Base-by-base conservation (phyloP, 2,329 filamentous ascomycete genomes). In the Aspergillus ibericus region DNA sequence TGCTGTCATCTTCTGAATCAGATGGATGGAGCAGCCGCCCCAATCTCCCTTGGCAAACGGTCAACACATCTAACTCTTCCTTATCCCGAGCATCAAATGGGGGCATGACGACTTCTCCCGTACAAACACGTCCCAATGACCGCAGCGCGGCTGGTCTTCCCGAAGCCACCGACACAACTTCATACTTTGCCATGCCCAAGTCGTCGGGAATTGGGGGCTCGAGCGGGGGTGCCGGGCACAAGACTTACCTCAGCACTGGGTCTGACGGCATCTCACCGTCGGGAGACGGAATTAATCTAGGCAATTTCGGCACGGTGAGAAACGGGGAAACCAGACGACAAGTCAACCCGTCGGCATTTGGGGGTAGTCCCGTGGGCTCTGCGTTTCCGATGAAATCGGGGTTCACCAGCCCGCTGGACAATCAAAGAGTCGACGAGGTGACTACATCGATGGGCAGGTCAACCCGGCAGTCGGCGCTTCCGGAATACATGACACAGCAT, bases 1-100 rank as follows among this genome's bases (percentile, higher is more conserved):
- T 92, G 38, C 81, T 90, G 59, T 82, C 85, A 46, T 85, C 86
- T 42, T 90, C 89, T 9, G 88, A 91, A 68, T 84, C 85, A 16
- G 88, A 90, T 65, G 79, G 81, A 48, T 90, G 88, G 86, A 73
- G 68, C 59, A 75, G 74, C 53, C 78, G 79, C 47, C 76, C 80
- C 53, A 80, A 77, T 62, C 77, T 81, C 36, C 82, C 84, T 15
- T 92, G 89, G 89, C 83, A 82, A 62, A 75, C 77, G 6, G 67
- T 79, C 22, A 83, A 85, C 47, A 75, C 72, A 40, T 74, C 78
- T 12, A 76, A 77, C 7, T 74, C 75, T 2, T 72, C 76, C 2
- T 70, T 81, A 38, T 76, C 79, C 8, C 76, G 77, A 46, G 81
- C 82, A 9, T 73, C 70, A 20, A 73, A 74, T 51, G 74, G 72